Conservation (phyloP, 129 eudicot species). For the Arctium minus region DNA sequence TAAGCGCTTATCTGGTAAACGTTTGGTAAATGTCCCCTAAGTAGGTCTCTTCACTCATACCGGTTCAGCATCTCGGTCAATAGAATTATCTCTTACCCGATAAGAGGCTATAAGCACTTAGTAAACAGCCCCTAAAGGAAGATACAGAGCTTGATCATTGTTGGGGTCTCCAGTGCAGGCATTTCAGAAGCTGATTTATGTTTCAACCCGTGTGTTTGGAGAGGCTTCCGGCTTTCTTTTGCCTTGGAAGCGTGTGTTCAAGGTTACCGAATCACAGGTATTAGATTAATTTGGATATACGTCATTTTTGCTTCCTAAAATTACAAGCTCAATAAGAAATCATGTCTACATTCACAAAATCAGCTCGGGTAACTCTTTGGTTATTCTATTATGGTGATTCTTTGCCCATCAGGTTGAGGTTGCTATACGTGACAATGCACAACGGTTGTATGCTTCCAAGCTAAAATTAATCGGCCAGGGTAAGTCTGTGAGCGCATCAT, state of each 20-base stretch:
- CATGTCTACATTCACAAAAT: background rate
- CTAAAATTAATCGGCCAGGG: constrained; percentile 69
- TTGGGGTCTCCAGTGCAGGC: constrained; percentile 79
- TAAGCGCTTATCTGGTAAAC: background rate
- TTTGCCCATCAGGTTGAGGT: constrained; percentile 73
- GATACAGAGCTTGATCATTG: constrained; percentile 67
- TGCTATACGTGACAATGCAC: constrained; percentile 97
- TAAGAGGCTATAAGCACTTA: background rate
- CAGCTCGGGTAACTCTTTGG: constrained; percentile 9
- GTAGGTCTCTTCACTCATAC: background rate
- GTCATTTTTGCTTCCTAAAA: background rate
- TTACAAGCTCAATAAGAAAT: constrained; percentile 1
- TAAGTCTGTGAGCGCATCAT: constrained; percentile 14
- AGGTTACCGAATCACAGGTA: constrained; percentile 95
- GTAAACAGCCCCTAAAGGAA: background rate
- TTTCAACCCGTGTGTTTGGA: constrained; percentile 92
- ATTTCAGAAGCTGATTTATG: constrained; percentile 98
- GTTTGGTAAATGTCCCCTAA: background rate
- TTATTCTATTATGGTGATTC: background rate
- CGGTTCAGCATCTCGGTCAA: background rate
- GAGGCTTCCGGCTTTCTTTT: constrained; percentile 92
- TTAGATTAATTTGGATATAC: background rate
- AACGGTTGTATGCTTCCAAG: constrained; percentile 69
- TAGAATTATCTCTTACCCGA: background rate
- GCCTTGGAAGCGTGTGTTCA: constrained; percentile 99